These are phyloP conservation scores for Fusarium mangiferae DNA, from an alignment of 2,329 filamentous ascomycete genomes.

Conservation along the genomic window DNA sequence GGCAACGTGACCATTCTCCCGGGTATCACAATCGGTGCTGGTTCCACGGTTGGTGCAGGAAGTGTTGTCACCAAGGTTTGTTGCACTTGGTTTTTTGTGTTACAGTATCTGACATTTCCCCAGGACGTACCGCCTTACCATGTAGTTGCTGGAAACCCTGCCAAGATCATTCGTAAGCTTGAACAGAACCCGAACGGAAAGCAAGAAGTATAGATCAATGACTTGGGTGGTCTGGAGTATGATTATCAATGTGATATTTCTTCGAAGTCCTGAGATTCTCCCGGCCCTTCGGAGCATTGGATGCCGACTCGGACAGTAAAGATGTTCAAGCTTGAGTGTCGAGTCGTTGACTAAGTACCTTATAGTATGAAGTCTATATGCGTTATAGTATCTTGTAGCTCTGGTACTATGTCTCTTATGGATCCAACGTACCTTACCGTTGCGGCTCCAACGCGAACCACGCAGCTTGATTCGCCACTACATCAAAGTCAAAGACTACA, in stretches of 20 bases:
- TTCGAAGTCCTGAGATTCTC: background rate
- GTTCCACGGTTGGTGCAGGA: slow-evolving; percentile 79
- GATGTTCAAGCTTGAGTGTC: background rate
- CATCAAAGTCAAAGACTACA: background rate
- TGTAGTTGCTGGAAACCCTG: slow-evolving; percentile 45
- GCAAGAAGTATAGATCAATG: background rate
- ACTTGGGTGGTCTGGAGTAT: background rate
- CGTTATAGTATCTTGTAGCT: background rate
- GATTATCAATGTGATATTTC: background rate
- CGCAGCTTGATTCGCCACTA: background rate
- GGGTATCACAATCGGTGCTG: slow-evolving; percentile 81
- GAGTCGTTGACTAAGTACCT: no score
- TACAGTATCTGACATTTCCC: slow-evolving; percentile 25
- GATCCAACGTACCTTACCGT: background rate
- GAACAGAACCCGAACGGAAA: slow-evolving; percentile 11
- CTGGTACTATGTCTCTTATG: background rate
- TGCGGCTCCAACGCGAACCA: background rate
- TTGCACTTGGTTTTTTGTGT: slow-evolving; percentile 18
- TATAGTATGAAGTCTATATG: background rate
- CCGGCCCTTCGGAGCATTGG: background rate
- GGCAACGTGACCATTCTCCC: slow-evolving; percentile 77
- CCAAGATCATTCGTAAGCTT: slow-evolving; percentile 33
- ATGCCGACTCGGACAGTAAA: rapidly evolving
- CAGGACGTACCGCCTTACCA: slow-evolving; percentile 45
- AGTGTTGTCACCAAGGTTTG: slow-evolving; percentile 79